A percentile compares a stretch with the other conserved stretches of the same genome.
Evolutionary conservation across 2,329 filamentous ascomycete genomes (phyloP).

Genomic region (Talaromyces funiculosus): DNA sequence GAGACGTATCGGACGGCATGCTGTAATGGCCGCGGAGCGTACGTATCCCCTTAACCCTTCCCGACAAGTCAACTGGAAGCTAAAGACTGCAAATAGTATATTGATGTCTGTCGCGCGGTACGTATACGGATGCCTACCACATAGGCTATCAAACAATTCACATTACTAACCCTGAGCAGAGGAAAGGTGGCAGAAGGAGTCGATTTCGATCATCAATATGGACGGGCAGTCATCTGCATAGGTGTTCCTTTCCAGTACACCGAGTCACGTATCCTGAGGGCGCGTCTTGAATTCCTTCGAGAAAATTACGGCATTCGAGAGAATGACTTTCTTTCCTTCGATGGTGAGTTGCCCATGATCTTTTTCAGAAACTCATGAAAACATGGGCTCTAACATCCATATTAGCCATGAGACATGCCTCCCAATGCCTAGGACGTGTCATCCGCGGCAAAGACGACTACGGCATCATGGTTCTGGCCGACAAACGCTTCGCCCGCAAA

Average conservation of each 20-base stretch:
- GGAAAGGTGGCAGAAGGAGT: constrained; percentile 98
- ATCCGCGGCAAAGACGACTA: constrained; percentile 97
- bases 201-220: constrained; percentile 98
- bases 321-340: constrained; percentile 96
- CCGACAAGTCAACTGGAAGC: neutral
- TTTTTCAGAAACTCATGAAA: neutral
- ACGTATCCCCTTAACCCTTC: neutral
- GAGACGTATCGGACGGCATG: constrained; percentile 97
- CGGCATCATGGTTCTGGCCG: constrained; percentile 98
- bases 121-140: neutral
- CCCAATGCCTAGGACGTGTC: constrained; percentile 91
- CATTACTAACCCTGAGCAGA: constrained; percentile 33
- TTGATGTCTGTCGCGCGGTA: constrained; percentile 15
- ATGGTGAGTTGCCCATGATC: constrained; percentile 39
- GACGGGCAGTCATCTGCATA: constrained; percentile 90
- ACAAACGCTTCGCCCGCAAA: constrained; percentile 90
- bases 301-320: constrained; percentile 96
- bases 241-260: constrained; percentile 99
- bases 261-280: constrained; percentile 93
- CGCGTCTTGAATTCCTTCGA: constrained; percentile 87
- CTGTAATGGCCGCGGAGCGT: constrained; percentile 87
- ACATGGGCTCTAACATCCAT: too few relatives aligned
- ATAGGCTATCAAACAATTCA: too few relatives aligned
- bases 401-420: constrained; percentile 95
- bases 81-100: constrained; percentile 5